These are phyloP conservation scores for Potentilla sterilis DNA, from an alignment of 306 rosid genomes.

Conservation along the genomic window DNA sequence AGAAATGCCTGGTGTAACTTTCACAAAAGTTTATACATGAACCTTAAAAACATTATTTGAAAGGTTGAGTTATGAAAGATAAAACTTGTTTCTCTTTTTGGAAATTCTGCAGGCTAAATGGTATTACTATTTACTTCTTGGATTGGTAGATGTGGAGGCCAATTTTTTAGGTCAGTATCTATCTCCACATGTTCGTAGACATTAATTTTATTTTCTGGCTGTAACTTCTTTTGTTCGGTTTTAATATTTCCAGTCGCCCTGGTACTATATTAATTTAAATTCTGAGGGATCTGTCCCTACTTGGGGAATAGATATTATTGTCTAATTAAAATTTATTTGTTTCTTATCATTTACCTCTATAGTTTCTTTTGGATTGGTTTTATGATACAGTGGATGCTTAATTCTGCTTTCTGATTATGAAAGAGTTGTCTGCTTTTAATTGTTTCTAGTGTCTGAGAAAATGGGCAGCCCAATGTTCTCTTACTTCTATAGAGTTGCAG, in stretches of 20 bases:
- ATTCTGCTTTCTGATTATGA: background rate
- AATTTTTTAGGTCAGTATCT: constrained; percentile 76
- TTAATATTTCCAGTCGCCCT: background rate
- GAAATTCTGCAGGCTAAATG: constrained; percentile 70
- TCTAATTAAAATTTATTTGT: background rate
- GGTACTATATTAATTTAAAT: background rate
- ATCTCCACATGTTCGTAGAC: background rate
- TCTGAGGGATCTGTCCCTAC: background rate
- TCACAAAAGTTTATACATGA: background rate
- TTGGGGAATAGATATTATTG: background rate
- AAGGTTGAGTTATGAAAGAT: background rate
- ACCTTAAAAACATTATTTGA: background rate
- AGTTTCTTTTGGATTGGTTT: background rate
- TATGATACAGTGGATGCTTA: background rate
- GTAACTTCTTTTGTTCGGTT: background rate
- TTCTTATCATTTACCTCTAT: background rate
- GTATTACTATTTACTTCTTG: constrained; percentile 76
- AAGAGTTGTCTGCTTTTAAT: background rate
- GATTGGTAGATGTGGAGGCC: constrained; percentile 91
- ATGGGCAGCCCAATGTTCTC: background rate
- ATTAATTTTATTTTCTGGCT: background rate
- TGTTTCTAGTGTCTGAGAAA: background rate
- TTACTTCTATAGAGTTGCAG: background rate
- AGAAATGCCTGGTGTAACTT: background rate
- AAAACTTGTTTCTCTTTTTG: constrained; percentile 7